A percentile compares a stretch with the other conserved stretches of the same genome.
phyloP scores from a whole-genome alignment of 208 protist genomes.

The Phytomonas sp. region DNA sequence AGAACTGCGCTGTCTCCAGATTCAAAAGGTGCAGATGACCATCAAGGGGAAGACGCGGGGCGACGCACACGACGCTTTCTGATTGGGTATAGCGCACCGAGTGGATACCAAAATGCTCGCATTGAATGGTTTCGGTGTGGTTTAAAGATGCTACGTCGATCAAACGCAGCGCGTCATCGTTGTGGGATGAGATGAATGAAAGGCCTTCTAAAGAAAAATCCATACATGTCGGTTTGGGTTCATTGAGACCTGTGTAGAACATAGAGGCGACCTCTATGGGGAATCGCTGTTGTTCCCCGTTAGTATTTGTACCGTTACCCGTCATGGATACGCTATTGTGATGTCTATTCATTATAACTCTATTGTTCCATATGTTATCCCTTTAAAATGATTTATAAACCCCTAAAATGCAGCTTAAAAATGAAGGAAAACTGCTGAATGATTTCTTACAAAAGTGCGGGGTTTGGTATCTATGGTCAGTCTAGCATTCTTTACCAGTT shows the following conservation, averaged over 20 bases:
- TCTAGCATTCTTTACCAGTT: background rate
- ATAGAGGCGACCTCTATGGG: conserved; percentile 54
- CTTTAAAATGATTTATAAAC: background rate
- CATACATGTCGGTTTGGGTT: conserved; percentile 56
- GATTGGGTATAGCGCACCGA: conserved; percentile 64
- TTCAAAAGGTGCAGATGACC: conserved; percentile 79
- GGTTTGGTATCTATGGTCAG: background rate
- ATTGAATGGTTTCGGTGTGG: conserved; percentile 42
- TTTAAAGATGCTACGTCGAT: conserved; percentile 45
- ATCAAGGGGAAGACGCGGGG: conserved; percentile 54
- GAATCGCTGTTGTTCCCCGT: background rate
- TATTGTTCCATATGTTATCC: background rate
- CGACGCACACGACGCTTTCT: conserved; percentile 45
- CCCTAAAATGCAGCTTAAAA: background rate
- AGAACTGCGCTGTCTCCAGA: conserved; percentile 55
- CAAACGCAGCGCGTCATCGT: conserved; percentile 64
- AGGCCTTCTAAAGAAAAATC: conserved; percentile 71
- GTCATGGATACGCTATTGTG: background rate
- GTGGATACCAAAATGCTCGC: conserved; percentile 56
- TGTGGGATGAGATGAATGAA: conserved; percentile 60
- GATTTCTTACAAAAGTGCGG: background rate
- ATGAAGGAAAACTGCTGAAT: background rate
- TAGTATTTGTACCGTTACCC: background rate
- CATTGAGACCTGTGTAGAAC: conserved; percentile 65
- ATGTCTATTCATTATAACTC: background rate